A percentile compares a stretch with the other conserved stretches of the same genome.
phyloP scores from a whole-genome alignment of 805 yeast species.

The Ogataea neopini region DNA sequence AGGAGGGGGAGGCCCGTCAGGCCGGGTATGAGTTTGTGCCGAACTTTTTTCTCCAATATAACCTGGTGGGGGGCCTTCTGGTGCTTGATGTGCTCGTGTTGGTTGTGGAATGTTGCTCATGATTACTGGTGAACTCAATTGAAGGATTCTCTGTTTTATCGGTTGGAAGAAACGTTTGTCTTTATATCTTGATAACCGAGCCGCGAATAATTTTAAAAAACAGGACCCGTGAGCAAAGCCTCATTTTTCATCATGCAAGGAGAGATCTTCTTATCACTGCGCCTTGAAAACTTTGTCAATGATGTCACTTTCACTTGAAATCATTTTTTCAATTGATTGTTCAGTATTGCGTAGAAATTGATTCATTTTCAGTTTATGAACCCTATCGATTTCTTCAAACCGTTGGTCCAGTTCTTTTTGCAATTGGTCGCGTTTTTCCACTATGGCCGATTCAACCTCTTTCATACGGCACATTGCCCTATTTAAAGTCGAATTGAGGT shows the following conservation, averaged over 20 bases:
- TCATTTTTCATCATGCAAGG: background rate
- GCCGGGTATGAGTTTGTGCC: background rate
- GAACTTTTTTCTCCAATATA: background rate
- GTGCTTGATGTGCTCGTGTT: slow-evolving; percentile 15
- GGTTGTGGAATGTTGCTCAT: slow-evolving; percentile 12
- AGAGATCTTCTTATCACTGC: slow-evolving; percentile 3
- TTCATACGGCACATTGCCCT: slow-evolving; percentile 16
- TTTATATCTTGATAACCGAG: background rate
- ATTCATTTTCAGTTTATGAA: slow-evolving; percentile 17
- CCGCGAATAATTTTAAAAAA: background rate
- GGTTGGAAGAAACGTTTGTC: no score
- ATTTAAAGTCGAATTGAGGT: slow-evolving; percentile 14
- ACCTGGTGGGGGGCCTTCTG: slow-evolving; percentile 24
- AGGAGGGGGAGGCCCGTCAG: slow-evolving; percentile 4
- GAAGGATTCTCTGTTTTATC: no score
- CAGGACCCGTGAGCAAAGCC: slow-evolving; percentile 1
- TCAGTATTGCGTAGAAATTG: slow-evolving; percentile 16
- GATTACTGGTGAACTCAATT: background rate
- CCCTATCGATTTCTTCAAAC: slow-evolving; percentile 14
- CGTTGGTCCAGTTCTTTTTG: slow-evolving; percentile 15
- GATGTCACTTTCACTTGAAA: slow-evolving; percentile 13
- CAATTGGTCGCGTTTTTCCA: slow-evolving; percentile 14
- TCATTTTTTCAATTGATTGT: slow-evolving; percentile 13
- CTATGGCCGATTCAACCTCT: slow-evolving; percentile 16
- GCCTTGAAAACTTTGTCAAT: slow-evolving; percentile 18